Conservation (phyloP, 2,329 filamentous ascomycete species). For the Coniochaeta prunicola region DNA sequence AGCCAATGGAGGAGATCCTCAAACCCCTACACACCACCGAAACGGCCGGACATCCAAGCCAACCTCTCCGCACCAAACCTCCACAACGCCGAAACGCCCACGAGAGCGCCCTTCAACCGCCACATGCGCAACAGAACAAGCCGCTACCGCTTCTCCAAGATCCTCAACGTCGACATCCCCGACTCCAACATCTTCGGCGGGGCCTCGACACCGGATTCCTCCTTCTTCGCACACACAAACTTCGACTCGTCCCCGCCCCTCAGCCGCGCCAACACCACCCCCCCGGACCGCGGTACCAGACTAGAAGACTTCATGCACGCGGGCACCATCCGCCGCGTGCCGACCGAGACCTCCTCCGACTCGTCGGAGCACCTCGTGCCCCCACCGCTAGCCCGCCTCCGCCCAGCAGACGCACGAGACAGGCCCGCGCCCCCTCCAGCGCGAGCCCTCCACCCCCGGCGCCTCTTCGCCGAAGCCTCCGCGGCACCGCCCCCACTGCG, state of each 20-base stretch:
- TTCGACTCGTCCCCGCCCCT: background rate
- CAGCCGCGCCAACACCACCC: background rate
- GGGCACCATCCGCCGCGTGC: background rate
- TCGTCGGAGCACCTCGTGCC: background rate
- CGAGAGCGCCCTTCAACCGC: background rate
- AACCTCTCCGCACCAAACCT: background rate
- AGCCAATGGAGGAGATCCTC: background rate
- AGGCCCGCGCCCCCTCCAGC: background rate
- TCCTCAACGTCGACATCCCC: background rate
- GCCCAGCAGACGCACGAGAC: background rate
- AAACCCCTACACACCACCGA: background rate
- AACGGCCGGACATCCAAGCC: background rate
- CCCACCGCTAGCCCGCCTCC: background rate
- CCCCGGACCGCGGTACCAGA: background rate
- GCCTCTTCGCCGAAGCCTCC: background rate
- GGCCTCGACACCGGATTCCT: background rate
- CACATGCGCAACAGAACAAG: background rate
- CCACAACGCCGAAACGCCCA: background rate
- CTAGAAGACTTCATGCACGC: slow-evolving; percentile 2
- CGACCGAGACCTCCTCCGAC: background rate
- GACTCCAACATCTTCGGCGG: background rate
- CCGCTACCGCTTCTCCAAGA: background rate
- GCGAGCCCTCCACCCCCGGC: background rate
- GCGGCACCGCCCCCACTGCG: background rate
- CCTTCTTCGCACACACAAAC: slow-evolving; percentile 1